phyloP scores from a whole-genome alignment of 2,329 filamentous ascomycete genomes.

The Calonectria hawksworthii region DNA sequence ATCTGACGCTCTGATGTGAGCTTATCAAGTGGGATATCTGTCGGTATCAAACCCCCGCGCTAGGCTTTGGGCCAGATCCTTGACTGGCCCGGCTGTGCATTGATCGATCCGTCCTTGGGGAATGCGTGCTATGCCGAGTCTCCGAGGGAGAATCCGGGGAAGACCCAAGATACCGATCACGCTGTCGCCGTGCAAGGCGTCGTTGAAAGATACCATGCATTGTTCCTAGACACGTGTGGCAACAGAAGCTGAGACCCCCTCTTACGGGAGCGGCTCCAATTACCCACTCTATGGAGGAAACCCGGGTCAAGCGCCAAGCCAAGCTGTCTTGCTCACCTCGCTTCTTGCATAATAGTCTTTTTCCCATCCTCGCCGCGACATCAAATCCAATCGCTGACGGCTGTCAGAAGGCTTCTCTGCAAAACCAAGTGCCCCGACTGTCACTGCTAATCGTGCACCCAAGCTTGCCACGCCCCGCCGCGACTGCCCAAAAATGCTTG shows the following conservation, averaged over 20 bases:
- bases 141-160: conserved; percentile 5
- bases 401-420: not conserved
- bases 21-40: conserved; percentile 16
- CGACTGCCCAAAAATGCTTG: conserved; percentile 28
- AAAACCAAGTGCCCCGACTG: not conserved
- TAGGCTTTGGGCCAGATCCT: conserved; percentile 11
- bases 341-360: not conserved
- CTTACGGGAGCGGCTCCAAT: not conserved
- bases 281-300: conserved; percentile 1
- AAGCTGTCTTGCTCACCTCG: not conserved
- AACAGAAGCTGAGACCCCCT: not conserved
- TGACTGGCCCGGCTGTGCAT: conserved; percentile 5
- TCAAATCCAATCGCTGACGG: not conserved
- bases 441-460: not conserved
- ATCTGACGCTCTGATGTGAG: conserved; percentile 11
- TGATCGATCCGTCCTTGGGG: conserved; percentile 1
- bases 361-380: not conserved
- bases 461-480: not conserved
- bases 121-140: not conserved
- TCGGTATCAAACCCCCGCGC: conserved; percentile 9
- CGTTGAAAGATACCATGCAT: not conserved
- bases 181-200: not conserved
- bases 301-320: conserved; percentile 5
- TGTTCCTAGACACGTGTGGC: not conserved
- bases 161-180: not conserved